These are phyloP conservation scores for Sclerotinia borealis DNA, from an alignment of 2,329 filamentous ascomycete genomes.

Conservation along the genomic window DNA sequence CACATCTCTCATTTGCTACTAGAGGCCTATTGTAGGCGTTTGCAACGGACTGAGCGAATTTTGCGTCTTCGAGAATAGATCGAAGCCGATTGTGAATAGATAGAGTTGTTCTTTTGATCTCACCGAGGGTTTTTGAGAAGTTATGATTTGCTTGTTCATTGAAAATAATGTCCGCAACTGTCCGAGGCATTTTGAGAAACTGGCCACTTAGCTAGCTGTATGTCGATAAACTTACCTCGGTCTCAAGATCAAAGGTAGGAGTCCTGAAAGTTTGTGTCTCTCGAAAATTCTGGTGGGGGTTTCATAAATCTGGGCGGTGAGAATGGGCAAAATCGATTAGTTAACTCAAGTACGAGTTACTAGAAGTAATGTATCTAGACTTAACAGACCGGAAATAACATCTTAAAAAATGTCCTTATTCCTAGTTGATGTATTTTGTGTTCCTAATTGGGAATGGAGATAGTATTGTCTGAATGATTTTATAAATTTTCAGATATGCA, in stretches of 20 bases:
- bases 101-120: constrained; percentile 70
- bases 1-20: constrained; percentile 89
- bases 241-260: background rate
- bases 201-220: background rate
- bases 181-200: constrained; percentile 34
- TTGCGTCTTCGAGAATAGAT: constrained; percentile 71
- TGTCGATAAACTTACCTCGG: background rate
- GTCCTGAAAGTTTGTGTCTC: background rate
- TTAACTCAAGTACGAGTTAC: too few species aligned
- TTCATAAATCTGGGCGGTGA: background rate
- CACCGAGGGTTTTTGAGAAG: constrained; percentile 62
- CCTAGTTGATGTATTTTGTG: background rate
- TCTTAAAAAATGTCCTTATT: background rate
- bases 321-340: background rate
- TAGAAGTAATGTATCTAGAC: too few species aligned
- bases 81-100: constrained; percentile 74
- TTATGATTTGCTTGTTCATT: constrained; percentile 51
- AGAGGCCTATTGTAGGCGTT: constrained; percentile 56
- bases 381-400: background rate
- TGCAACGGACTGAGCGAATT: constrained; percentile 62
- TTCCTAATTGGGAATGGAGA: background rate
- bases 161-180: constrained; percentile 39
- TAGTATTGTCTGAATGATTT: too few species aligned
- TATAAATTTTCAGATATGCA: background rate
- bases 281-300: background rate